Base-by-base conservation (phyloP, 2,329 filamentous ascomycete genomes). In the Diaporthe capsici region DNA sequence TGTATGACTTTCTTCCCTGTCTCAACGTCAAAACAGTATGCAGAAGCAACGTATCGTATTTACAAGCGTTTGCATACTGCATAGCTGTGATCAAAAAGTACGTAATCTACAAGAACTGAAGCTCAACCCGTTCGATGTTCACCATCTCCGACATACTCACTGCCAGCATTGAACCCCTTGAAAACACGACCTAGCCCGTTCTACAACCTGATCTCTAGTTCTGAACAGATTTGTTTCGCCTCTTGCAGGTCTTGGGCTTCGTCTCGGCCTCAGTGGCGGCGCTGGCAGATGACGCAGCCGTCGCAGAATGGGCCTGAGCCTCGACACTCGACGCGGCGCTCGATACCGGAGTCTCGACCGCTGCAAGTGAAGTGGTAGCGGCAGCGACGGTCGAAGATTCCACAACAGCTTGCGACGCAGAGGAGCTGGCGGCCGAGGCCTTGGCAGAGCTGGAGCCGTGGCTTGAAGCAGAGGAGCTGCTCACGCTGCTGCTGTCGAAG, bases 401-500 rank as follows among this genome's bases (percentile, higher is more conserved):
- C 15, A 25, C 39, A 15, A 65, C 61, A n/a, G 61, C 61, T 4
- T 13, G 42, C 15, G 60, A 13, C 13, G 25, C 25, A 31, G 60
- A 65, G 13, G 60, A 65, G 60, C 60, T 63, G 60, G 39, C 60
- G 10, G 1, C 31, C 17, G 42, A 44, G 42, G 42, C 42, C 42
- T 44, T 15, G 57, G 34, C 22, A 37, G 57, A 60, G 10, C 34
- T 25, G 34, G 58, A 61, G 58, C 58, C 37, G 31, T n/a, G n/a
- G 55, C 55, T 34, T 34, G 55, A 37, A 10, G 8, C 55, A 7
- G 37, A 42, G 58, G 20, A 39, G 60, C 60, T 63, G 37, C 49
- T 53, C 49, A 63, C 60, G 17, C 60, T 65, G 60, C 60, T 65
- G 63, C 63, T 67, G 28, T 67, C 44, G 22, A 67, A 79, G n/a